Base-by-base conservation (phyloP, 1,284 basidiomycete species). In the Taiwanofungus camphoratus region DNA sequence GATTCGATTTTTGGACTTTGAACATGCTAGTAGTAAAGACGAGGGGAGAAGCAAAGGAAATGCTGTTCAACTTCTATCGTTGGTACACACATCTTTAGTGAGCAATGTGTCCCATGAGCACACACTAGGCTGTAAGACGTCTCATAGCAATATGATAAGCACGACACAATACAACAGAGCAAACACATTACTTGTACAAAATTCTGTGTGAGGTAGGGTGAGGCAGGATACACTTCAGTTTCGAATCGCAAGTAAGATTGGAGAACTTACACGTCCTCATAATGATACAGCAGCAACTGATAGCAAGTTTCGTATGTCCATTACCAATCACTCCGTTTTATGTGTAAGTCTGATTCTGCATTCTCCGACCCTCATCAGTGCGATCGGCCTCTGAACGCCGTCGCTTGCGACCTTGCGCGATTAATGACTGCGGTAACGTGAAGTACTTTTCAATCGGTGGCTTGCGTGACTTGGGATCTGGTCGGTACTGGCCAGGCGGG, bases 401-500 rank as follows among this genome's bases (percentile, higher is more conserved):
- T 37, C 61, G 45, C 53, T 63, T 63, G 38, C 59, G 42, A 11
- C 52, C 49, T 8, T 58, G 54, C 23, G 57, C 27, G 13, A 54
- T 35, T 18, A 59, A 46, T 35, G 55, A 54, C 36, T 60, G 62
- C 0, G 70, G 67, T 5, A 60, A 41, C 11, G 59, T 53, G 41
- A 74, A 73, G 51, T 72, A 73, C 9, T 60, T 62, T 36, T 73
- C 70, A 15, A 73, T 73, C 1, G 61, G 43, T 2, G 59, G 60
- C 44, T 52, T 50, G 32, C 52, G 57, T 24, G 51, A 41, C 16
- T 44, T 46, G 26, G 44, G 37, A 18, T 26, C 24, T 18, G 49
- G 42, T 33, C 41, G 47, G 19, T 37, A 45, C 2, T 65, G 63
- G 31, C 7, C 31, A 34, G 52, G 51, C 18, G 44, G 39, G 15